Evolutionary conservation across 345 rosid genomes (phyloP), one percentile per base, ranked within the genome.

Genomic region (Gynandropsis gynandra): DNA sequence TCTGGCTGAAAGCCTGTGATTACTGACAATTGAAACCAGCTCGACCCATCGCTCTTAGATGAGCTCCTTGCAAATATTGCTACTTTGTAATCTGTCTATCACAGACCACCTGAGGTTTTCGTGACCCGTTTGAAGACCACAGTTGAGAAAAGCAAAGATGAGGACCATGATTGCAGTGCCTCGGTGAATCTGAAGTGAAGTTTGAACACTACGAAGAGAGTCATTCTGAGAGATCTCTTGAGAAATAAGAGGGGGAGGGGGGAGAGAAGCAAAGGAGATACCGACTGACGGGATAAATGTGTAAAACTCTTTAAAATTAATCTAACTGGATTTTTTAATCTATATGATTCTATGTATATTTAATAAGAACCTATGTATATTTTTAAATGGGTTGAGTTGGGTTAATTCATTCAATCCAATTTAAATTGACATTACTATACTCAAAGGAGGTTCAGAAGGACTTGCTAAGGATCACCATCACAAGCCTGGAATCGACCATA

Each of bases 1-100:
- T 58, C 74, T 90, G 58, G 96, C 96, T 65, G 98, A 90, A 90
- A 90, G 67, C 98, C 96, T 40, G 98, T 90, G 63, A 90, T 90
- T 20, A 80, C 74, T 34, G 96, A 90, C 13, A 95, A 90, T 73
- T 90, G 96, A 34, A 90, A 90, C 80, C 95, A 78, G 62, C 80
- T 90, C 11, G 98, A 90, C 24, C 43, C 92, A 34, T 69, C 96
- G 64, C 89, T 90, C 58, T 90, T 90, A 33, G 95, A 90, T 69
- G 98, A 90, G 74, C 95, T 90, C 62, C 96, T 87, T 46, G 80
- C 98, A 52, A 90, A 90, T 61, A 83, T 90, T 17, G 87, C 98
- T 10, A 87, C 98, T 20, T 71, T 90, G 66, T 83, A 96, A 34
- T 89, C 96, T 56, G 96, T 89, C 64, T 89, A 89, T 61, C 96